Conservation (phyloP, 345 rosid genomes). For the Melaleuca alternifolia region DNA sequence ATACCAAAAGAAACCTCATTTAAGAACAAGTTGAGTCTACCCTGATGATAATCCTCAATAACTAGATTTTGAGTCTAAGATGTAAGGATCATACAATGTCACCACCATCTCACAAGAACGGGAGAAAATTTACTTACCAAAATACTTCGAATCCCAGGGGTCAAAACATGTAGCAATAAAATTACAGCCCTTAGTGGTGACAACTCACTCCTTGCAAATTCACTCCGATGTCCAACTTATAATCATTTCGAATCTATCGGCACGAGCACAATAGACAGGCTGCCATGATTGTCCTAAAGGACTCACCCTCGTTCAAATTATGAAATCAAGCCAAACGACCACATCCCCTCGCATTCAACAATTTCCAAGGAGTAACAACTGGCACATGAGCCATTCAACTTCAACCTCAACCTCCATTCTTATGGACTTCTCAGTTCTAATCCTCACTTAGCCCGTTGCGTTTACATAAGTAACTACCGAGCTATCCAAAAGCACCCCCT, state of each 20-base stretch:
- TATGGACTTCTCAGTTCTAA: background rate
- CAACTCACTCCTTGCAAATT: background rate
- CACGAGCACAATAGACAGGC: background rate
- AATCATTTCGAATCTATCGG: background rate
- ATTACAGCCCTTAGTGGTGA: background rate
- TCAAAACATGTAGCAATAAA: background rate
- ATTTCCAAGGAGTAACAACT: background rate
- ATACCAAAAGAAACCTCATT: background rate
- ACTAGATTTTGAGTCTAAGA: background rate
- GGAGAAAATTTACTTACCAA: background rate
- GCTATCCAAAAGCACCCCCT: background rate
- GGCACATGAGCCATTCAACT: background rate
- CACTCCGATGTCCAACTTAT: background rate
- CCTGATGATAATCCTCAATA: background rate
- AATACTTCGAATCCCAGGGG: background rate
- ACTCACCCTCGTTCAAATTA: background rate
- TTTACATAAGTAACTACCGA: background rate
- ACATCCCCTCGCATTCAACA: background rate
- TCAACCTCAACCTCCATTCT: background rate
- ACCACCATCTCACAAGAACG: background rate
- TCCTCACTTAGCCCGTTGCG: background rate
- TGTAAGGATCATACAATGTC: background rate
- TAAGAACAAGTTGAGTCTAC: background rate
- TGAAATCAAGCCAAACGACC: background rate
- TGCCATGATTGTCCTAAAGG: background rate